Evolutionary conservation across 768 basidiomycete genomes (phyloP), one percentile per base, ranked within the genome.

Genomic region (Macrolepiota dolichaula): DNA sequence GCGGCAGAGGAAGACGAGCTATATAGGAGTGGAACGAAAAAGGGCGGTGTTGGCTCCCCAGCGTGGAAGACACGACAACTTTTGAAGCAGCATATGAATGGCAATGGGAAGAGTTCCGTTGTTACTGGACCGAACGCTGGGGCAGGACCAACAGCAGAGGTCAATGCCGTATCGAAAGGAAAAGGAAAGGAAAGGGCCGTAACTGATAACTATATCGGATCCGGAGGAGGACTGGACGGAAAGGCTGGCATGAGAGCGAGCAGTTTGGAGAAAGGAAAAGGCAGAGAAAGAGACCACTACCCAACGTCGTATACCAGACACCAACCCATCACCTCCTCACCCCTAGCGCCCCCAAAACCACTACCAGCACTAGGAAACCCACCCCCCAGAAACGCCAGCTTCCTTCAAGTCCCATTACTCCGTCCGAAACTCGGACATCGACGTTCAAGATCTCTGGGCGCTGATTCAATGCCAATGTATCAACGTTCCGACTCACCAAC

Each of bases 1-100:
- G 82, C 81, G 61, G 82, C 85, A 55, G 84, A 85, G 61, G 74
- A 79, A 38, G 59, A 60, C 15, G 59, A 61, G 52, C 27, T 55
- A 32, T 61, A 27, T 36, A 55, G 53, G 29, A 15, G 27, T 29
- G 59, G 38, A 25, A n/a, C 13, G 38, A 55, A 55, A 44, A 61
- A 46, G 3, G 51, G 19, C 47, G 51, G 15, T 4, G 29, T 25
- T 42, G 51, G 51, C 17, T 22, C 59, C 1, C 38, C 51, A n/a
- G 29, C 51, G 25, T 60, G 40, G 59, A 53, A 60, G 25, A 51
- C 59, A 2, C 24, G 40, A 13, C 59, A 60, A 17, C 25, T 53
- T 5, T 47, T 60, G 42, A 60, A 47, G 40, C 51, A 60, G 29
- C 59, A 61, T 29, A 19, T 25, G 19, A 42, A 19, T 36, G 52